Conservation (phyloP, 2,329 filamentous ascomycete genomes). For the Davidsoniella australis region DNA sequence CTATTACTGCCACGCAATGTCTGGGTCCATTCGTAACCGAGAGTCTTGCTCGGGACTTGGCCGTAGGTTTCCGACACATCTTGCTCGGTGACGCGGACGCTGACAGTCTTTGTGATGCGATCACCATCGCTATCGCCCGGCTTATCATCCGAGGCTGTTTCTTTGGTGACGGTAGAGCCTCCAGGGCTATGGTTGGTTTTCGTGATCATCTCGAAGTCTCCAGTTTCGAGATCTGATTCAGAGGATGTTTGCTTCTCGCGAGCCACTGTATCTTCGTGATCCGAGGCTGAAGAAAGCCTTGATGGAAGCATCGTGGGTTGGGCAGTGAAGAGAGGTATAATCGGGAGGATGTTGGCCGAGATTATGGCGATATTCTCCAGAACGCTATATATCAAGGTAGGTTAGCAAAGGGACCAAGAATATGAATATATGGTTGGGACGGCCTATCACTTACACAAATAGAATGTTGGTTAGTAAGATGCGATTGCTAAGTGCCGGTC, state of each 20-base stretch:
- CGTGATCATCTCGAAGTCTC: neutral
- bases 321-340: constrained; percentile 18
- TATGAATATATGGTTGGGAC: neutral
- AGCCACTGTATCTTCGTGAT: no score
- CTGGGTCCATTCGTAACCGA: no score
- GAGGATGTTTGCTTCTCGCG: no score
- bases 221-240: neutral
- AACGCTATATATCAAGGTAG: constrained; percentile 14
- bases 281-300: neutral
- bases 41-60: neutral
- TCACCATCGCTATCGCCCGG: constrained; percentile 2
- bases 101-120: constrained; percentile 11
- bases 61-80: constrained; percentile 4
- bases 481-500: constrained; percentile 18
- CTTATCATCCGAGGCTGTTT: neutral
- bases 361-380: constrained; percentile 24
- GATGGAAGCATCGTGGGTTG: neutral
- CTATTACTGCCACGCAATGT: neutral
- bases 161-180: neutral
- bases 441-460: constrained; percentile 16
- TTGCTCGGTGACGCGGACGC: constrained; percentile 12
- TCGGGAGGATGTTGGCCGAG: constrained; percentile 22
- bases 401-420: neutral
- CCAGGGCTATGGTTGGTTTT: neutral
- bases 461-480: constrained; percentile 20